Percentiles rank a stretch among this genome's conserved stretches.
Conservation (phyloP, 805 yeast genomes). For the Yueomyces sinensis region DNA sequence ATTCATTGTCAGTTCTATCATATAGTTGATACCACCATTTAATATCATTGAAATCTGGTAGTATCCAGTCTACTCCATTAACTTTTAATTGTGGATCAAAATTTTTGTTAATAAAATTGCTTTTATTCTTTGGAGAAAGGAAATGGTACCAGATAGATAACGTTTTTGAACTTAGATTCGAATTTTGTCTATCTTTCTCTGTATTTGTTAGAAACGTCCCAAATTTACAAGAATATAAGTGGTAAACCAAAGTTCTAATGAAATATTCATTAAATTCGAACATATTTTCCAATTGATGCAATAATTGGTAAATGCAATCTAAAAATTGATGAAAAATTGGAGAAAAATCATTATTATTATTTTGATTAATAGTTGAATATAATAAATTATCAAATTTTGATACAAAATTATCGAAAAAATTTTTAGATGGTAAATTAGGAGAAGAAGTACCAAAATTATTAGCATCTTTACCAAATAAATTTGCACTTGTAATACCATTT, state of each 20-base stretch:
- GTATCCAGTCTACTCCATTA: constrained; percentile 29
- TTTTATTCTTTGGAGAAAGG: constrained; percentile 49
- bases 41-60: constrained; percentile 35
- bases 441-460: constrained; percentile 1
- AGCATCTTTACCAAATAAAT: constrained; percentile 9
- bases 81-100: not conserved
- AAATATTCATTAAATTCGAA: constrained; percentile 89
- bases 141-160: constrained; percentile 92
- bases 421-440: not conserved
- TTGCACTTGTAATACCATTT: constrained; percentile 4
- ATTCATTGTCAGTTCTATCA: constrained; percentile 60
- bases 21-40: constrained; percentile 85
- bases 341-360: constrained; percentile 36
- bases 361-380: not conserved
- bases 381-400: not conserved
- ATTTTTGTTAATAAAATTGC: constrained; percentile 25
- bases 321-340: constrained; percentile 92
- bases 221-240: constrained; percentile 85
- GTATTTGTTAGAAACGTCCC: constrained; percentile 76
- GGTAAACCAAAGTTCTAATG: constrained; percentile 71
- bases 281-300: constrained; percentile 50
- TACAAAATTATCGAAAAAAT: not conserved
- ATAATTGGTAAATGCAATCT: constrained; percentile 76
- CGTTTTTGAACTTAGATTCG: constrained; percentile 34
- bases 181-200: constrained; percentile 47